phyloP scores from a whole-genome alignment of 140 eudicot genomes.

The Anethum foeniculum region DNA sequence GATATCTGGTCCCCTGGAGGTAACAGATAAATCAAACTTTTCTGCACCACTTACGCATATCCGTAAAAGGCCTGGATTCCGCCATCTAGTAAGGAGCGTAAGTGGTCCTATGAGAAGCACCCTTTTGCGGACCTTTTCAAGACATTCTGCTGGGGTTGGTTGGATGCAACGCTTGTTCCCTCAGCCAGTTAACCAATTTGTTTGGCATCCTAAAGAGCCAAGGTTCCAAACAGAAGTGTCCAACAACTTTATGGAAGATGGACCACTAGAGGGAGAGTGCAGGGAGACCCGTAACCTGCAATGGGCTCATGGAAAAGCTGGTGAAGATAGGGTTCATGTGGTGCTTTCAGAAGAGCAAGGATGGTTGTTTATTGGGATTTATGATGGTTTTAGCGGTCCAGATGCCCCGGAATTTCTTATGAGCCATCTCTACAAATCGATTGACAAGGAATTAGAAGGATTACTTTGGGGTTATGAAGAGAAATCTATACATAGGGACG shows the following conservation, averaged over 20 bases:
- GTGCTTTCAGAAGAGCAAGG: slow-evolving; percentile 23
- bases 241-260: slow-evolving; percentile 4
- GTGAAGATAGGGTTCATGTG: slow-evolving; percentile 24
- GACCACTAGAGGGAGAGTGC: slow-evolving; percentile 18
- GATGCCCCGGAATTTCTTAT: slow-evolving; percentile 23
- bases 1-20: slow-evolving; percentile 14
- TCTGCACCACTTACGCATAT: slow-evolving; percentile 19
- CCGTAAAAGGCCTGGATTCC: slow-evolving; percentile 14
- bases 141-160: slow-evolving; percentile 17
- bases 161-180: slow-evolving; percentile 16
- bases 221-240: slow-evolving; percentile 6
- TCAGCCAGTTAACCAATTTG: slow-evolving; percentile 12
- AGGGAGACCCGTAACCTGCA: slow-evolving; percentile 18
- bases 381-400: slow-evolving; percentile 21
- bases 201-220: slow-evolving; percentile 20
- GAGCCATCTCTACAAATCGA: slow-evolving; percentile 20
- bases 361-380: slow-evolving; percentile 22
- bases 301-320: slow-evolving; percentile 24
- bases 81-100: slow-evolving; percentile 12
- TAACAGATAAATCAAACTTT: slow-evolving; percentile 10
- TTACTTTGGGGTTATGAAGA: slow-evolving; percentile 19
- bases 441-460: slow-evolving; percentile 19
- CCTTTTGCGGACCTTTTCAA: slow-evolving; percentile 13
- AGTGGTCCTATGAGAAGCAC: slow-evolving; percentile 21
- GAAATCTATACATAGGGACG: not conserved